These are phyloP conservation scores for Teunomyces lycoperdinae DNA, from an alignment of 805 yeast genomes.

Conservation along the genomic window DNA sequence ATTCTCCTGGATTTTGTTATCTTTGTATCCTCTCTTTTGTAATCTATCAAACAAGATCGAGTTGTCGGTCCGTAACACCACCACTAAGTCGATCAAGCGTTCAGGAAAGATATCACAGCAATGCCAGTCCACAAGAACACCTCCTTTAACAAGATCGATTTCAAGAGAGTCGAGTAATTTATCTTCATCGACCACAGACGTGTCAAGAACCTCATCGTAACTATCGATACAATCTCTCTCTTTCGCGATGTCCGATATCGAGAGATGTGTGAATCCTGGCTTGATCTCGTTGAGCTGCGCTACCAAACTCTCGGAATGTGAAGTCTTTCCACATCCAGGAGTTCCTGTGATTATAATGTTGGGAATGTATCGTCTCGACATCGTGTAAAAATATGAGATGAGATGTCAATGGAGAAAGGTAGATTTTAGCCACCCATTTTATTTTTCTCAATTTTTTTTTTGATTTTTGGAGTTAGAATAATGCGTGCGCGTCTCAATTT, in stretches of 20 bases:
- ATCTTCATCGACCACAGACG: slow-evolving; percentile 91
- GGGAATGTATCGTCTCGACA: slow-evolving; percentile 45
- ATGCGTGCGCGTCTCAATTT: neutral
- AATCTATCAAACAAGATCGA: slow-evolving; percentile 71
- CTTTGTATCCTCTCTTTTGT: slow-evolving; percentile 70
- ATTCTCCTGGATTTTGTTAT: slow-evolving; percentile 83
- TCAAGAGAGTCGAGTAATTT: slow-evolving; percentile 78
- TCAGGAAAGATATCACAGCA: slow-evolving; percentile 96
- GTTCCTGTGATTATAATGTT: slow-evolving; percentile 93
- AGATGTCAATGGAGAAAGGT: neutral
- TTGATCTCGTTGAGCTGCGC: slow-evolving; percentile 44
- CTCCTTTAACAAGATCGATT: slow-evolving; percentile 78
- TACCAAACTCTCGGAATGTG: slow-evolving; percentile 63
- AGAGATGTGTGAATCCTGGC: slow-evolving; percentile 44
- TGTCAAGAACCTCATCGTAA: slow-evolving; percentile 79
- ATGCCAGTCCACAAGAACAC: slow-evolving; percentile 93
- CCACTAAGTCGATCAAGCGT: slow-evolving; percentile 84
- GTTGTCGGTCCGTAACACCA: slow-evolving; percentile 81
- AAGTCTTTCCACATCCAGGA: slow-evolving; percentile 87
- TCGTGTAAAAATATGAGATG: slow-evolving; percentile 3
- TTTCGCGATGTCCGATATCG: slow-evolving; percentile 80
- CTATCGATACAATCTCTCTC: slow-evolving; percentile 75
- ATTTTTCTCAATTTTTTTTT: neutral
- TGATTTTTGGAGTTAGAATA: neutral
- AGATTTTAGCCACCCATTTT: neutral